Evolutionary conservation across 1,284 basidiomycete species (phyloP).

Genomic region (Earliella scabrosa): DNA sequence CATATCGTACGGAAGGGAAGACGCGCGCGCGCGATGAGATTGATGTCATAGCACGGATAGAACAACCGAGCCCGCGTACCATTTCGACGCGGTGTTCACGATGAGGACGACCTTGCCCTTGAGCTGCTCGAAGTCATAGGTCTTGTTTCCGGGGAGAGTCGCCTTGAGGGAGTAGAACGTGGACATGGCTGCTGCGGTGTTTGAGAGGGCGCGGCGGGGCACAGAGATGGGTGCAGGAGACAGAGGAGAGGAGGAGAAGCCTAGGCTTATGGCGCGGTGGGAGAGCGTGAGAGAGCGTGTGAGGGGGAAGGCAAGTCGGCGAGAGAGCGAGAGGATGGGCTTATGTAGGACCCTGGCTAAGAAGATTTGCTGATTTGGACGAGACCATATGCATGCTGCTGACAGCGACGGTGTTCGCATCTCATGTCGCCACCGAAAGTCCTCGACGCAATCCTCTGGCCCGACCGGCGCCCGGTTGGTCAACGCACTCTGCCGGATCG

Average conservation of each 20-base stretch:
- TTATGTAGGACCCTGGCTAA: too few relatives aligned
- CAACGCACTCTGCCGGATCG: too few relatives aligned
- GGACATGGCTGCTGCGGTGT: conserved; percentile 18
- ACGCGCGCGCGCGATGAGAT: too few relatives aligned
- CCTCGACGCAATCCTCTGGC: too few relatives aligned
- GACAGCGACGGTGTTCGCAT: too few relatives aligned
- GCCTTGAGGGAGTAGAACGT: conserved; percentile 69
- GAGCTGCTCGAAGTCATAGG: conserved; percentile 66
- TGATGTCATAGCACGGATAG: too few relatives aligned
- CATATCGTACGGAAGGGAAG: too few relatives aligned
- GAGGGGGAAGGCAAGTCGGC: not conserved
- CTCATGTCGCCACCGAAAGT: too few relatives aligned
- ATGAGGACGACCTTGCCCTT: conserved; percentile 79
- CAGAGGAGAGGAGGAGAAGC: not conserved
- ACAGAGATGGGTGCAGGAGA: not conserved
- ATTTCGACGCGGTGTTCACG: conserved; percentile 76
- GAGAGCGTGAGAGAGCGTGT: not conserved
- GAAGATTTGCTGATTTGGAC: too few relatives aligned
- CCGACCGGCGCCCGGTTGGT: too few relatives aligned
- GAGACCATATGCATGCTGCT: too few relatives aligned
- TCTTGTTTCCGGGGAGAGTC: conserved; percentile 55
- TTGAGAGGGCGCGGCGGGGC: conserved; percentile 7
- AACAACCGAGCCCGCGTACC: conserved; percentile 46
- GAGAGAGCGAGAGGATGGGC: too few relatives aligned
- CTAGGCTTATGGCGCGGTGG: not conserved